Base-by-base conservation (phyloP, 768 basidiomycete genomes). In the Mycena pura region DNA sequence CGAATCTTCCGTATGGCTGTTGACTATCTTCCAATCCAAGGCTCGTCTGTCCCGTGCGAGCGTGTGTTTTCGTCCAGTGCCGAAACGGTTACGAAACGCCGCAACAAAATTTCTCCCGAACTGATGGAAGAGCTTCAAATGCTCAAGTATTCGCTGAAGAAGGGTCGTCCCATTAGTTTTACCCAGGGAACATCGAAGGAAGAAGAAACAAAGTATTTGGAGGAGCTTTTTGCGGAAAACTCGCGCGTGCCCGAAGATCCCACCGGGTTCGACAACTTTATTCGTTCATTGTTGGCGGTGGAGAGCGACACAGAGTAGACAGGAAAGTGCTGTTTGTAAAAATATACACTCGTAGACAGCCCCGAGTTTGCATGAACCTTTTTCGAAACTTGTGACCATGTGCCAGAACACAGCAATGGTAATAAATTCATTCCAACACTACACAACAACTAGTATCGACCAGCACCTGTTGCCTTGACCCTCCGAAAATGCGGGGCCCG, bases 1-100 rank as follows among this genome's bases (percentile, higher is more conserved):
- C 46, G 32, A 4, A 36, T 56, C 7, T 56, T 56, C n/a, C 17
- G 8, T 21, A 22, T 56, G 5, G 54, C 54, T 3, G 21, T 56
- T 8, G 45, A 56, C 32, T 34, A 34, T 7, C 25, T 56, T 21
- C 44, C 54, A 0, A 56, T 56, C 14, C 54, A 56, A 19, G 54
- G 54, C 4, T 56, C 54, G 8, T 31, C 54, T 6, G 45, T 56
- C 3, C 54, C 54, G 1, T 56, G 54, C n/a, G 54, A 56, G 31
- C 54, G 54, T 28, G 54, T 56, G 8, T 56, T 56, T 25, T 56
- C 44, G 14, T 56, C 45, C 3, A 47, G 54, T 9, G 54, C 41
- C 34, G 54, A 56, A n/a, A 56, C 54, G 8, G 54, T 46, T 24
- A 56, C 54, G 5, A 17, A 13, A 3, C 5, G 54, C 4, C 54